Percentiles rank a stretch among this genome's conserved stretches.
These are phyloP conservation scores for Sesbania bispinosa DNA, from an alignment of 306 rosid species.

Conservation along the genomic window DNA sequence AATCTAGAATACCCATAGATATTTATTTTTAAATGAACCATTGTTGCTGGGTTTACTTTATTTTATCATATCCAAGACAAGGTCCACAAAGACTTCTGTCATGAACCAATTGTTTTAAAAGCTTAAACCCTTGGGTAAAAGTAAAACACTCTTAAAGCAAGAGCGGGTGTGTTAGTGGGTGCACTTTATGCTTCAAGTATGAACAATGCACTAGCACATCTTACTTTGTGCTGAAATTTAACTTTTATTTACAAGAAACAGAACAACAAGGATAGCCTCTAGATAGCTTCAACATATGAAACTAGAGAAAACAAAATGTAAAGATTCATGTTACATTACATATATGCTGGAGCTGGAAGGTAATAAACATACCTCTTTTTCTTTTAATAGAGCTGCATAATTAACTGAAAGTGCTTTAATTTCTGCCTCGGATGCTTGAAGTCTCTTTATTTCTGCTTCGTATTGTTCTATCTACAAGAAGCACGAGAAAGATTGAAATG, in stretches of 20 bases:
- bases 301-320: constrained; percentile 5
- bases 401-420: constrained; percentile 85
- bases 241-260: too few relatives aligned
- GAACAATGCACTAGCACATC: background rate
- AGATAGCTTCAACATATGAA: constrained; percentile 3
- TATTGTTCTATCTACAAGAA: constrained; percentile 67
- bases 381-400: constrained; percentile 89
- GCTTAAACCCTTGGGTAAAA: background rate
- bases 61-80: background rate
- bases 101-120: background rate
- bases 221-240: background rate
- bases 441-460: constrained; percentile 75
- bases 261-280: background rate
- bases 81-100: background rate
- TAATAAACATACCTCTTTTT: constrained; percentile 67
- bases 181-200: background rate
- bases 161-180: too few relatives aligned
- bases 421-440: constrained; percentile 91
- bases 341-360: constrained; percentile 1
- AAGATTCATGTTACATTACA: too few relatives aligned
- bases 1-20: too few relatives aligned
- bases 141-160: background rate
- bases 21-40: background rate
- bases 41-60: constrained; percentile 3
- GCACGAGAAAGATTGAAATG: background rate